phyloP scores from a whole-genome alignment of 2,329 filamentous ascomycete species.

The Nigrospora osmanthi region DNA sequence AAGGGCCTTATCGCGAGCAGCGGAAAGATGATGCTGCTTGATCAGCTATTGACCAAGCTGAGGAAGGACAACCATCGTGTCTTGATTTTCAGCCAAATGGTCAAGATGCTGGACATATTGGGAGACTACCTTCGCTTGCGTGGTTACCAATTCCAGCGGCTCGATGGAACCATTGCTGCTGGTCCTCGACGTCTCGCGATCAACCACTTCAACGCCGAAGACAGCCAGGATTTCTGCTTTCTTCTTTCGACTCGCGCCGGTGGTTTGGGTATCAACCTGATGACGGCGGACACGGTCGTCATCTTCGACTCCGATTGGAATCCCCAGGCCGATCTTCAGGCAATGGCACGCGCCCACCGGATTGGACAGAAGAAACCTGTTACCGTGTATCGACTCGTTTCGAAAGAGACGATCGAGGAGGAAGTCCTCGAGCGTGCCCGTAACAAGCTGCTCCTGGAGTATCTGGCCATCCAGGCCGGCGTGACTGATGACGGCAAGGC shows the following conservation, averaged over 20 bases:
- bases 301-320: conserved; percentile 99
- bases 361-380: conserved; percentile 96
- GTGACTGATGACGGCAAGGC: conserved; percentile 93
- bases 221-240: conserved; percentile 94
- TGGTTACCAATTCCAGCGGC: conserved; percentile 89
- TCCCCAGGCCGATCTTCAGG: conserved; percentile 93
- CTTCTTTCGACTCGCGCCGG: conserved; percentile 90
- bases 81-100: conserved; percentile 98
- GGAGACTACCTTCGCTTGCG: conserved; percentile 88
- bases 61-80: conserved; percentile 92
- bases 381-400: conserved; percentile 91
- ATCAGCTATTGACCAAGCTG: conserved; percentile 88
- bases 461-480: conserved; percentile 92
- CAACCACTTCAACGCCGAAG: conserved; percentile 93
- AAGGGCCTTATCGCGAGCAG: conserved; percentile 93
- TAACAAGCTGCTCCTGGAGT: conserved; percentile 96
- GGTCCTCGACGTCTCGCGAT: conserved; percentile 86
- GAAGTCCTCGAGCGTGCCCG: conserved; percentile 93
- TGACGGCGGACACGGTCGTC: conserved; percentile 97
- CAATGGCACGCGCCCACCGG: conserved; percentile 96
- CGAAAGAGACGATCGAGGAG: conserved; percentile 97
- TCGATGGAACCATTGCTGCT: conserved; percentile 91
- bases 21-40: conserved; percentile 98
- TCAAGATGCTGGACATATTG: conserved; percentile 94
- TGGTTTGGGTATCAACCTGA: conserved; percentile 96